These are phyloP conservation scores for Ceratobasidium theobromae DNA, from an alignment of 1,284 basidiomycete species.

Conservation along the genomic window DNA sequence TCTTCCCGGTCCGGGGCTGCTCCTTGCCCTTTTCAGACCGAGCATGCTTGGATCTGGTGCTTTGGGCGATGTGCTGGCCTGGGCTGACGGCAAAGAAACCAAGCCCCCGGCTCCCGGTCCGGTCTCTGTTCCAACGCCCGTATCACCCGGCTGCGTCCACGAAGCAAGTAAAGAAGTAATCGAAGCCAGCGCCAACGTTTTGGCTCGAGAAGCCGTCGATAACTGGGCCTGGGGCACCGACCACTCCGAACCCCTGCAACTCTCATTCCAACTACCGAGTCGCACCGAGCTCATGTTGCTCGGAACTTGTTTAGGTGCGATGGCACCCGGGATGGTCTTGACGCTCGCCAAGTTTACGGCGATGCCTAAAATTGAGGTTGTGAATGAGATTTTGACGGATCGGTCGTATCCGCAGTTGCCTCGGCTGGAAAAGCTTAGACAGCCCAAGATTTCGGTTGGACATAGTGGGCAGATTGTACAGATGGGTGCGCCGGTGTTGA, in stretches of 20 bases:
- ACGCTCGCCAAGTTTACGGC: not conserved
- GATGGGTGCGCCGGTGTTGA: slow-evolving; percentile 62
- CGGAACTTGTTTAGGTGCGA: not conserved
- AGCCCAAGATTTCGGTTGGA: slow-evolving; percentile 58
- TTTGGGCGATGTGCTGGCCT: slow-evolving; percentile 13
- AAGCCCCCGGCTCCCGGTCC: slow-evolving; percentile 19
- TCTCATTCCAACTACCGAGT: not conserved
- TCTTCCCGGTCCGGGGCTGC: slow-evolving; percentile 8
- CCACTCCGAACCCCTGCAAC: too few relatives aligned
- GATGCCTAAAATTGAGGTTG: slow-evolving; percentile 25
- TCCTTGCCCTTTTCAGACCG: slow-evolving; percentile 12
- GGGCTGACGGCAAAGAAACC: slow-evolving; percentile 5
- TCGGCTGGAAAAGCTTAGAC: slow-evolving; percentile 49
- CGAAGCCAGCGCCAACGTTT: slow-evolving; percentile 11
- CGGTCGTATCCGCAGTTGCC: slow-evolving; percentile 16
- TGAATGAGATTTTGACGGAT: slow-evolving; percentile 31
- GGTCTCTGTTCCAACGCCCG: slow-evolving; percentile 34
- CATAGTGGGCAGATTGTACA: slow-evolving; percentile 51
- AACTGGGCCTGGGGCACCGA: slow-evolving; percentile 23
- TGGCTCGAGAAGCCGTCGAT: slow-evolving; percentile 23
- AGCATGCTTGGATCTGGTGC: slow-evolving; percentile 12
- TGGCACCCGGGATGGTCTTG: not conserved
- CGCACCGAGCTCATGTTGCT: slow-evolving; percentile 16
- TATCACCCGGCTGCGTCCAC: slow-evolving; percentile 29
- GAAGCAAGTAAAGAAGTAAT: slow-evolving; percentile 18